phyloP scores from a whole-genome alignment of 768 basidiomycete species.

The Crassisporium funariophilum region DNA sequence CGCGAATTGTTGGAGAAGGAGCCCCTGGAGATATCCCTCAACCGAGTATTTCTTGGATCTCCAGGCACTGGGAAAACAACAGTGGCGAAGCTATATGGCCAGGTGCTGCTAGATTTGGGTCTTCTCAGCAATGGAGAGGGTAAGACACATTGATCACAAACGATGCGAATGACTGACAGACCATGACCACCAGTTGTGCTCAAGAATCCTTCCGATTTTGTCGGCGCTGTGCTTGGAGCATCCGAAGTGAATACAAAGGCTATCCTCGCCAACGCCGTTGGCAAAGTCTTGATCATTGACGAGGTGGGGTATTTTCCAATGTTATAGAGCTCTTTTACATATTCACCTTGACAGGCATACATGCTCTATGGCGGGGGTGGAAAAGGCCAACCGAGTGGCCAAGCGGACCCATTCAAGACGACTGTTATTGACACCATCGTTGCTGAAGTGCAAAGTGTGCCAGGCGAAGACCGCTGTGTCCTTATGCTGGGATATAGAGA shows the following conservation, averaged over 20 bases:
- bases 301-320: constrained; percentile 42
- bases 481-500: constrained; percentile 65
- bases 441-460: constrained; percentile 69
- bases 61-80: constrained; percentile 77
- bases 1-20: constrained; percentile 61
- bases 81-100: constrained; percentile 67
- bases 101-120: constrained; percentile 59
- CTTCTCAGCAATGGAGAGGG: constrained; percentile 78
- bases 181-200: constrained; percentile 48
- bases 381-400: constrained; percentile 25
- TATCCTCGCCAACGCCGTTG: constrained; percentile 57
- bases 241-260: constrained; percentile 68
- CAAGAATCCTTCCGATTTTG: constrained; percentile 71
- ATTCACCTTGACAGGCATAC: constrained; percentile 48
- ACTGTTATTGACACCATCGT: constrained; percentile 76
- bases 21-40: constrained; percentile 56
- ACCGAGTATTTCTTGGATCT: constrained; percentile 66
- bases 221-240: constrained; percentile 58
- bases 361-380: constrained; percentile 59
- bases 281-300: constrained; percentile 73
- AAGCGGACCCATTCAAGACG: constrained; percentile 65
- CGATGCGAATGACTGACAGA: constrained; percentile 1
- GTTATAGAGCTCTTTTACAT: background rate
- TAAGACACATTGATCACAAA: constrained; percentile 21
- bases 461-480: constrained; percentile 72